Percentiles rank a stretch among this genome's conserved stretches.
Conservation (phyloP, 2,329 filamentous ascomycete genomes). For the Ascochyta clinopodiicola region DNA sequence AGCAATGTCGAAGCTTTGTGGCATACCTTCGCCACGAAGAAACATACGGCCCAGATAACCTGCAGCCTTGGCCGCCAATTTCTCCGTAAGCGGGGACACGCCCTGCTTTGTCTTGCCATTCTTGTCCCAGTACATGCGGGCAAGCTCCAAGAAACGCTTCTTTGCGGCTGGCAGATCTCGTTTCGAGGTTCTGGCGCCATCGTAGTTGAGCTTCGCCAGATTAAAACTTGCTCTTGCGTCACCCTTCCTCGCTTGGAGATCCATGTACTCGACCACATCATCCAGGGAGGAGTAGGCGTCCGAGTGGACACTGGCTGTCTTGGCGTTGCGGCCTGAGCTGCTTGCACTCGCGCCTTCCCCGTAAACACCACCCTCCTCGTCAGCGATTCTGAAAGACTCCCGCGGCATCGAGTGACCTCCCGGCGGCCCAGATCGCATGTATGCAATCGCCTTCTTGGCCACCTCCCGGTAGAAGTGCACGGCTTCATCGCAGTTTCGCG, state of each 20-base stretch:
- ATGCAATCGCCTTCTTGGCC: conserved; percentile 88
- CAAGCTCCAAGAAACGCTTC: conserved; percentile 80
- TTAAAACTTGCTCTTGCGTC: conserved; percentile 88
- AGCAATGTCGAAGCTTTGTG: conserved; percentile 78
- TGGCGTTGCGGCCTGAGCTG: conserved; percentile 83
- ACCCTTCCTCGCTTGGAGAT: conserved; percentile 87
- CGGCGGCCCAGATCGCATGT: conserved; percentile 87
- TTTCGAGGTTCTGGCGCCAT: conserved; percentile 78
- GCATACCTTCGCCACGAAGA: conserved; percentile 82
- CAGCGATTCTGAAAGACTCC: conserved; percentile 84
- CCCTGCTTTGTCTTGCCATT: conserved; percentile 78
- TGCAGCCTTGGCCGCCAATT: conserved; percentile 80
- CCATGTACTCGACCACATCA: conserved; percentile 92
- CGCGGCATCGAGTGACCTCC: conserved; percentile 80
- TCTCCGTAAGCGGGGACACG: conserved; percentile 74
- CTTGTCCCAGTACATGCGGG: conserved; percentile 80
- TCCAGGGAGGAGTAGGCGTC: conserved; percentile 86
- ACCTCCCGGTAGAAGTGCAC: conserved; percentile 90
- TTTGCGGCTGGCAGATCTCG: conserved; percentile 76
- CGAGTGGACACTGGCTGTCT: conserved; percentile 73
- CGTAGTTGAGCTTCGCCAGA: conserved; percentile 85
- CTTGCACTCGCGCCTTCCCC: conserved; percentile 92
- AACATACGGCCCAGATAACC: conserved; percentile 91
- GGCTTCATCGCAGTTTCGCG: conserved; percentile 84
- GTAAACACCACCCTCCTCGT: conserved; percentile 90